Conservation (phyloP, 768 basidiomycete species). For the Calocybe cyanea region DNA sequence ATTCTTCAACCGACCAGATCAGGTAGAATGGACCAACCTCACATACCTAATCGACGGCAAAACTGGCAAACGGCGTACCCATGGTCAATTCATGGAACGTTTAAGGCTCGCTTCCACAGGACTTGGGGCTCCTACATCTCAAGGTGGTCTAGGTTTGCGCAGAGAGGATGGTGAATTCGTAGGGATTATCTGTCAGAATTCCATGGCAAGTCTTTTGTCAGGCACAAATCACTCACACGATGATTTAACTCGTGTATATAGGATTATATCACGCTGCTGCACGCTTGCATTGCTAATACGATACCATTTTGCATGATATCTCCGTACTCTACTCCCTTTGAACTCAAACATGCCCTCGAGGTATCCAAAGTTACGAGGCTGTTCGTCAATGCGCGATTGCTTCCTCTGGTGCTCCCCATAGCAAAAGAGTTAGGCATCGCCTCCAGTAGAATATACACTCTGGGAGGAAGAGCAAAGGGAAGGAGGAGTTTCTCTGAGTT, state of each 20-base stretch:
- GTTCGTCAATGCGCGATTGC: conserved; percentile 48
- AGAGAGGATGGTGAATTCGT: conserved; percentile 51
- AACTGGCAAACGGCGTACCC: conserved; percentile 43
- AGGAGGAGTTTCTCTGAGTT: conserved; percentile 39
- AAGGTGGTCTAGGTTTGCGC: conserved; percentile 56
- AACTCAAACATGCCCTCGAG: conserved; percentile 48
- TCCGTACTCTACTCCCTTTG: conserved; percentile 51
- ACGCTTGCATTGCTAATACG: conserved; percentile 43
- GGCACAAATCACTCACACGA: neutral
- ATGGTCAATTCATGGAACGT: conserved; percentile 45
- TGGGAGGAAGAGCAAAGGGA: conserved; percentile 40
- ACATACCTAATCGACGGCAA: conserved; percentile 52
- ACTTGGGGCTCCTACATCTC: conserved; percentile 37
- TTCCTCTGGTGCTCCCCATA: conserved; percentile 36
- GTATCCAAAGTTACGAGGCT: conserved; percentile 46
- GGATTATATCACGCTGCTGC: conserved; percentile 54
- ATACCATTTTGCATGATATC: conserved; percentile 54
- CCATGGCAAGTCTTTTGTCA: conserved; percentile 41
- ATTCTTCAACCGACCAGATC: conserved; percentile 52
- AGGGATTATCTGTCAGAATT: conserved; percentile 70
- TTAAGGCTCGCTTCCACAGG: conserved; percentile 57
- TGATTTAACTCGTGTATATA: conserved; percentile 19
- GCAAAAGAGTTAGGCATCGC: conserved; percentile 32
- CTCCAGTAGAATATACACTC: conserved; percentile 40
- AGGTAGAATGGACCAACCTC: conserved; percentile 53